phyloP scores from a whole-genome alignment of 2,329 filamentous ascomycete species.

The Fusarium sulawesiense region DNA sequence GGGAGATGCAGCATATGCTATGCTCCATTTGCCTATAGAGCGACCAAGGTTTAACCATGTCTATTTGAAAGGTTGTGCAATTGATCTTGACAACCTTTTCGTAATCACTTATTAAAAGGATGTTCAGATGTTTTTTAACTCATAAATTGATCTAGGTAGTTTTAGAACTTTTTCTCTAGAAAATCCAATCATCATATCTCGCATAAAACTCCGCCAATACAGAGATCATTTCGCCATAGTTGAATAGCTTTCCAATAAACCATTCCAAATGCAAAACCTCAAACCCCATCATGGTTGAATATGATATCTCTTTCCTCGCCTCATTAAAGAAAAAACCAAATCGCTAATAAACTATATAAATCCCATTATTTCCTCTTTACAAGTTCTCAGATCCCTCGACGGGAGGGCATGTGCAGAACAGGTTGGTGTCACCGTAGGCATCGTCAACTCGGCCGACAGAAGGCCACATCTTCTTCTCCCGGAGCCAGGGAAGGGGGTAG shows the following conservation, averaged over 20 bases:
- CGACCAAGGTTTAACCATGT: no score
- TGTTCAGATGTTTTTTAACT: no score
- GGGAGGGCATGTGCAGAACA: slow-evolving; percentile 94
- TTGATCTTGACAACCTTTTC: not conserved
- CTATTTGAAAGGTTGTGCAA: no score
- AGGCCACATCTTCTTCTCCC: slow-evolving; percentile 99
- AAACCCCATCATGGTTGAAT: slow-evolving; percentile 41
- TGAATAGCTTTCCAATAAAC: slow-evolving; percentile 36
- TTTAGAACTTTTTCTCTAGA: slow-evolving; percentile 26
- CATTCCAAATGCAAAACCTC: slow-evolving; percentile 29
- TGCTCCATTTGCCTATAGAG: no score
- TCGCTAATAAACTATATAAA: slow-evolving; percentile 23
- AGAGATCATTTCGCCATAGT: slow-evolving; percentile 37
- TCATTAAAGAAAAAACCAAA: slow-evolving; percentile 15
- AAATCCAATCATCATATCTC: slow-evolving; percentile 16
- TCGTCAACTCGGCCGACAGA: slow-evolving; percentile 88
- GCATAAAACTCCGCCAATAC: slow-evolving; percentile 28
- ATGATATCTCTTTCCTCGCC: slow-evolving; percentile 32
- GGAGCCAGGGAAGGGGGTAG: slow-evolving; percentile 83
- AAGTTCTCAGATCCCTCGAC: slow-evolving; percentile 69
- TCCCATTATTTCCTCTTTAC: slow-evolving; percentile 32
- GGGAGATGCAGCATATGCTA: no score
- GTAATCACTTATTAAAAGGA: no score
- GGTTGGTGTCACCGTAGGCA: slow-evolving; percentile 88
- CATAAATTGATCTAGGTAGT: slow-evolving; percentile 7